Evolutionary conservation across 176 grass and related monocot species (phyloP).

Genomic region (Aegilops bicornis): DNA sequence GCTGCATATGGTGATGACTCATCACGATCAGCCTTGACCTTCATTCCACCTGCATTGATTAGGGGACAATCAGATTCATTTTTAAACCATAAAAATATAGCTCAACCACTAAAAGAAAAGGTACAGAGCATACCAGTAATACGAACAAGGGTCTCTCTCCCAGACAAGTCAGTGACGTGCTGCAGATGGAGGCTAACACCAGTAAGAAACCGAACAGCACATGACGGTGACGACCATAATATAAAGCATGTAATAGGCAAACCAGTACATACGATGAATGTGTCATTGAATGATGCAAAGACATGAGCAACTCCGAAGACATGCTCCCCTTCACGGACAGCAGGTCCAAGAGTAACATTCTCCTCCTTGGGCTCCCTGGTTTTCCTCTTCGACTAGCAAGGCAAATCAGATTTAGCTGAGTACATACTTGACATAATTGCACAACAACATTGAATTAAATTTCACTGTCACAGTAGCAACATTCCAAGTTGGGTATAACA

Average conservation of each 20-base stretch:
- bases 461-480: neutral
- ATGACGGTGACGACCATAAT: neutral
- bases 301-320: constrained; percentile 57
- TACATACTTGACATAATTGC: neutral
- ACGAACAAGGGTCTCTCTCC: constrained; percentile 61
- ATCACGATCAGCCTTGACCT: constrained; percentile 76
- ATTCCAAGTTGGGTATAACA: neutral
- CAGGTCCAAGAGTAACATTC: constrained; percentile 49
- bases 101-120: neutral
- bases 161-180: constrained; percentile 69
- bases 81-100: neutral
- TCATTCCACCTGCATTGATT: constrained; percentile 58
- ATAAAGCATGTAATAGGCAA: neutral
- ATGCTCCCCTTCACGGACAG: constrained; percentile 50
- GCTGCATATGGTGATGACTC: constrained; percentile 83
- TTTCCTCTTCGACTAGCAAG: constrained; percentile 43
- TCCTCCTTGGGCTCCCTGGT: constrained; percentile 61
- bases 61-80: neutral
- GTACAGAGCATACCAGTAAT: constrained; percentile 43
- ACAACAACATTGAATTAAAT: neutral
- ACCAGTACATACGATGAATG: constrained; percentile 46
- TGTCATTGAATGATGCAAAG: constrained; percentile 61
- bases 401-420: neutral
- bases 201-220: neutral
- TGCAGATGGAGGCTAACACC: constrained; percentile 10